Conservation (phyloP, 192 early-diverging fungal genomes). For the Entomortierella lignicola region DNA sequence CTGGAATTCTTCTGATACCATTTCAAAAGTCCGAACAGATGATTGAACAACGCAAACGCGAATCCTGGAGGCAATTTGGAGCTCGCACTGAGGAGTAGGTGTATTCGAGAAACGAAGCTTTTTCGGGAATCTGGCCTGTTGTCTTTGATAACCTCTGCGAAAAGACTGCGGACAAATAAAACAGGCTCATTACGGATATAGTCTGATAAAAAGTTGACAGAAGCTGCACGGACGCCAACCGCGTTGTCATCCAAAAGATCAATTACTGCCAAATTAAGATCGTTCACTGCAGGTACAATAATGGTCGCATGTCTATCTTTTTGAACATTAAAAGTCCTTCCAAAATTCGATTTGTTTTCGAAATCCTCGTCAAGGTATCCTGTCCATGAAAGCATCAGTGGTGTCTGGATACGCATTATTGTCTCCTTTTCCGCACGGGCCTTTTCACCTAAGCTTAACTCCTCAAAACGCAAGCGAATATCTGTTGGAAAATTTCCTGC, state of each 20-base stretch:
- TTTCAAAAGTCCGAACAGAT: conserved; percentile 66
- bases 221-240: conserved; percentile 57
- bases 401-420: conserved; percentile 57
- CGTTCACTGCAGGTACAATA: conserved; percentile 57
- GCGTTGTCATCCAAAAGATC: conserved; percentile 64
- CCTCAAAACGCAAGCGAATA: conserved; percentile 62
- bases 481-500: conserved; percentile 60
- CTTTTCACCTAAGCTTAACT: conserved; percentile 64
- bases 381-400: conserved; percentile 59
- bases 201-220: conserved; percentile 57
- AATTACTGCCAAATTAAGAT: conserved; percentile 57
- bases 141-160: conserved; percentile 60
- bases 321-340: conserved; percentile 20
- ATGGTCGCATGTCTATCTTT: conserved; percentile 49
- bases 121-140: conserved; percentile 40
- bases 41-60: conserved; percentile 63
- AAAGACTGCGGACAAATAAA: conserved; percentile 62
- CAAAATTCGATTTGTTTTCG: conserved; percentile 43
- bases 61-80: conserved; percentile 64
- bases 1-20: conserved; percentile 64
- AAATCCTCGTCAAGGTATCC: conserved; percentile 64
- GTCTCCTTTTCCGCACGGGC: conserved; percentile 60
- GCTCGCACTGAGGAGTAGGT: conserved; percentile 58
- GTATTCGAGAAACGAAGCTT: conserved; percentile 56
- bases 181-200: conserved; percentile 67